Conservation (phyloP, 164 flowering plant genomes). For the Annona cherimola region DNA sequence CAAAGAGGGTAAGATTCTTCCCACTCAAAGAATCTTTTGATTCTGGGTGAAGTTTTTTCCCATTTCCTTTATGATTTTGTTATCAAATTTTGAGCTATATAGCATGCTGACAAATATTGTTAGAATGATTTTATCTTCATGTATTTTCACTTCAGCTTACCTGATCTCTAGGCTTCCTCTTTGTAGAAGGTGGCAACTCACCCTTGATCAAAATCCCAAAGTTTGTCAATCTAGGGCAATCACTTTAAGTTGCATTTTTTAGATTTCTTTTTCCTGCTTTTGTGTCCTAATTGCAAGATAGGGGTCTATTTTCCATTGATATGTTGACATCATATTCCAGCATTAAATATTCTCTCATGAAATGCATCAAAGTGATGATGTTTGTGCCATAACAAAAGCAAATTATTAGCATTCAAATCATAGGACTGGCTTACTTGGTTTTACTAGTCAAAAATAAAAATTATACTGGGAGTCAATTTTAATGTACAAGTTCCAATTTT, state of each 20-base stretch:
- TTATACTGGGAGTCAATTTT: too few species aligned
- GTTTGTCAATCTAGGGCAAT: not conserved
- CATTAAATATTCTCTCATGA: not conserved
- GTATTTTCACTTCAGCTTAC: not conserved
- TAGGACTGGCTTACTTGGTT: not conserved
- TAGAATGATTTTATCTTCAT: not conserved
- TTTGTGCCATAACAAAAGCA: not conserved
- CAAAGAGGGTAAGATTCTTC: slow-evolving; percentile 41
- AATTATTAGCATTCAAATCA: too few species aligned
- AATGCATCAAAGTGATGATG: not conserved
- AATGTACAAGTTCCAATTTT: not conserved
- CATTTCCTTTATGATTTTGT: too few species aligned
- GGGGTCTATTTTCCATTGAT: not conserved
- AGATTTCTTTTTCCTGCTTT: too few species aligned
- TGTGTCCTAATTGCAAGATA: too few species aligned
- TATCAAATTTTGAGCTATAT: not conserved
- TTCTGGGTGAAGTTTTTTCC: not conserved
- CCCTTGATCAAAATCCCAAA: not conserved
- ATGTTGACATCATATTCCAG: not conserved
- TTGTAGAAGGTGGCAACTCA: not conserved
- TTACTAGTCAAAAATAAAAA: not conserved
- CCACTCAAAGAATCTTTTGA: not conserved
- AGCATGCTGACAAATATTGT: not conserved
- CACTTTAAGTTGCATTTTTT: too few species aligned
- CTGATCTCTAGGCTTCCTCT: not conserved